phyloP scores from a whole-genome alignment of 148 eudicot genomes.

The Pouteria glomerata region DNA sequence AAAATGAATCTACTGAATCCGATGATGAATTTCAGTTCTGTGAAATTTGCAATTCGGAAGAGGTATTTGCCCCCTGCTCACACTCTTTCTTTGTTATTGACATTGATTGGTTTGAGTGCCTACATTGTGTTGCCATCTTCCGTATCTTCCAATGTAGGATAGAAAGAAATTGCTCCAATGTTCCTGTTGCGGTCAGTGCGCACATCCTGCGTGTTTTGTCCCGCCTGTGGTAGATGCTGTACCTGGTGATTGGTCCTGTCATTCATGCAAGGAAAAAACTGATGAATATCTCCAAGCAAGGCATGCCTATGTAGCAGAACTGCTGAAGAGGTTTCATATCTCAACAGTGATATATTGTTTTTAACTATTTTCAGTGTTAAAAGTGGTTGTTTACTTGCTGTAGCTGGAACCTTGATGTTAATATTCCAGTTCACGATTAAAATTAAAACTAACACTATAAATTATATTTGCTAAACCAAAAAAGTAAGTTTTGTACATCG shows the following conservation, averaged over 20 bases:
- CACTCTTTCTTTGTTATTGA: background rate
- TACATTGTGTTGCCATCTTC: constrained; percentile 7
- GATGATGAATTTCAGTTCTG: constrained; percentile 99
- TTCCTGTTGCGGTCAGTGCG: constrained; percentile 71
- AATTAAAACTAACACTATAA: too few species aligned
- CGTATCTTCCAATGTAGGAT: constrained; percentile 43
- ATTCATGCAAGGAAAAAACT: constrained; percentile 80
- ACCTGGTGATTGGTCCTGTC: constrained; percentile 79
- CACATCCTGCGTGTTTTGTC: constrained; percentile 80
- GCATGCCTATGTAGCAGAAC: constrained; percentile 64
- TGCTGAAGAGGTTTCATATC: constrained; percentile 54
- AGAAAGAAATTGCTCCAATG: constrained; percentile 88
- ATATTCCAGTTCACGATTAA: background rate
- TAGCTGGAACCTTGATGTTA: background rate
- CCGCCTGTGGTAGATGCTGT: constrained; percentile 56
- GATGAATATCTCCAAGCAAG: constrained; percentile 76
- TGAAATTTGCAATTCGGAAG: constrained; percentile 82
- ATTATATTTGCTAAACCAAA: too few species aligned
- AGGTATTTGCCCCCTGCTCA: constrained; percentile 29
- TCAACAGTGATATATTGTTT: background rate
- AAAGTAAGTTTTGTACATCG: too few species aligned
- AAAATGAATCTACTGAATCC: constrained; percentile 66
- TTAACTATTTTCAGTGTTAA: background rate
- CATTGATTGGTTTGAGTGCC: constrained; percentile 15
- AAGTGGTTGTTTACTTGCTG: background rate